Conservation (phyloP, 768 basidiomycete species). For the Lactifluus volemus region DNA sequence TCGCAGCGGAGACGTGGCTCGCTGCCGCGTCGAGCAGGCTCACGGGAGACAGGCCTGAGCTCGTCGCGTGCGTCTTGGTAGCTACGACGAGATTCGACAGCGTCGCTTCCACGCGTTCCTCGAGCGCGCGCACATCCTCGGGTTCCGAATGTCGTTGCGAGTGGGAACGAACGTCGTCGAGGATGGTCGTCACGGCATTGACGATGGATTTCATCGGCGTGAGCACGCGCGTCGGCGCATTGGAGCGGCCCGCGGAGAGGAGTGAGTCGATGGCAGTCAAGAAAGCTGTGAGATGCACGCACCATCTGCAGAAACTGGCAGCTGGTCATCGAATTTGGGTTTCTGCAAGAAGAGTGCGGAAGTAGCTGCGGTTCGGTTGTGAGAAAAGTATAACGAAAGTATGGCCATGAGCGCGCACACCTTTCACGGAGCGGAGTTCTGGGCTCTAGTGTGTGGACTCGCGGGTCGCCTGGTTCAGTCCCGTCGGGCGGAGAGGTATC, state of each 20-base stretch:
- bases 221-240: constrained; percentile 81
- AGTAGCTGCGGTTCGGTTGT: constrained; percentile 52
- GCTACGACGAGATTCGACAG: constrained; percentile 85
- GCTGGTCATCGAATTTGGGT: constrained; percentile 78
- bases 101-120: constrained; percentile 77
- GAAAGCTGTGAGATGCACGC: constrained; percentile 90
- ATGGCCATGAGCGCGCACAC: constrained; percentile 33
- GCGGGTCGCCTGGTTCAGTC: constrained; percentile 5
- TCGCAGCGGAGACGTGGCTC: constrained; percentile 78
- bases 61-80: constrained; percentile 85
- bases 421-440: constrained; percentile 88
- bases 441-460: constrained; percentile 45
- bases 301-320: constrained; percentile 81
- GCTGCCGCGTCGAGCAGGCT: constrained; percentile 93
- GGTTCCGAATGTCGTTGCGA: constrained; percentile 52
- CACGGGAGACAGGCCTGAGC: constrained; percentile 88
- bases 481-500: constrained; percentile 14
- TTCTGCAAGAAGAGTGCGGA: constrained; percentile 83
- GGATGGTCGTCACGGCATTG: constrained; percentile 76
- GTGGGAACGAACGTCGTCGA: constrained; percentile 77
- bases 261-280: constrained; percentile 83
- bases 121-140: constrained; percentile 51
- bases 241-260: constrained; percentile 76
- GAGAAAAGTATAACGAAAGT: not conserved
- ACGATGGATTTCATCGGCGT: constrained; percentile 91